Evolutionary conservation across 2,329 filamentous ascomycete genomes (phyloP).

Genomic region (Trichoderma sp.): DNA sequence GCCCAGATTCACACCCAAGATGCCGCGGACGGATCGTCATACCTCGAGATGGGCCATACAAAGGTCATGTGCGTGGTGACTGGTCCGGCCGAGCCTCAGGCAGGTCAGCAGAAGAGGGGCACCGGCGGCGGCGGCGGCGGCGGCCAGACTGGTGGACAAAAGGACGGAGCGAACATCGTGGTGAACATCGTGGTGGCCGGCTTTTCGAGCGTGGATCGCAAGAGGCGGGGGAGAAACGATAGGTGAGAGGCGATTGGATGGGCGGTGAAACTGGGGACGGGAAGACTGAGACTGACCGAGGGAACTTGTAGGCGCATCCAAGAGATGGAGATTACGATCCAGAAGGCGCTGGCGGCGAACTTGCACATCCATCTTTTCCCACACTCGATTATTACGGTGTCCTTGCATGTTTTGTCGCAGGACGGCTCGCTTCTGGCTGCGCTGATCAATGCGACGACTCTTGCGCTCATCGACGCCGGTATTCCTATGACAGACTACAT

Average conservation of each 20-base stretch:
- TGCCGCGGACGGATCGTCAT: slow-evolving; percentile 86
- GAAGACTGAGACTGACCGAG: neutral
- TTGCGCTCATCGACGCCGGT: slow-evolving; percentile 90
- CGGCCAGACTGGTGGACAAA: slow-evolving; percentile 39
- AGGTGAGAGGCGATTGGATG: slow-evolving; percentile 56
- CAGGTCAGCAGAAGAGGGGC: slow-evolving; percentile 36
- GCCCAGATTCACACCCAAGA: slow-evolving; percentile 91
- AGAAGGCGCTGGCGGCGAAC: slow-evolving; percentile 70
- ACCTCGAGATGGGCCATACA: slow-evolving; percentile 96
- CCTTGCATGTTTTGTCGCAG: slow-evolving; percentile 81
- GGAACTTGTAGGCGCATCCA: slow-evolving; percentile 61
- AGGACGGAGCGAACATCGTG: slow-evolving; percentile 56
- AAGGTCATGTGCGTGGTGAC: slow-evolving; percentile 91
- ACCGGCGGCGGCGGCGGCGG: slow-evolving; percentile 13
- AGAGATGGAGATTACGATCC: slow-evolving; percentile 77
- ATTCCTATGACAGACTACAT: slow-evolving; percentile 94
- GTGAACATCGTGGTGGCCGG: slow-evolving; percentile 84
- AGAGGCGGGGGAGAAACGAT: slow-evolving; percentile 69
- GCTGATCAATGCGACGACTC: slow-evolving; percentile 84
- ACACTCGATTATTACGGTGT: slow-evolving; percentile 77
- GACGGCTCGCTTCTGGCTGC: slow-evolving; percentile 89
- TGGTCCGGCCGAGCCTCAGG: slow-evolving; percentile 69
- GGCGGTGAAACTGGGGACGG: neutral
- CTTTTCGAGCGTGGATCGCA: slow-evolving; percentile 83
- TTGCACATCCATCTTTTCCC: slow-evolving; percentile 87